Evolutionary conservation across 73 alveolate species (phyloP), one percentile per base, ranked within the genome.

Genomic region (Paramecium primaurelia): DNA sequence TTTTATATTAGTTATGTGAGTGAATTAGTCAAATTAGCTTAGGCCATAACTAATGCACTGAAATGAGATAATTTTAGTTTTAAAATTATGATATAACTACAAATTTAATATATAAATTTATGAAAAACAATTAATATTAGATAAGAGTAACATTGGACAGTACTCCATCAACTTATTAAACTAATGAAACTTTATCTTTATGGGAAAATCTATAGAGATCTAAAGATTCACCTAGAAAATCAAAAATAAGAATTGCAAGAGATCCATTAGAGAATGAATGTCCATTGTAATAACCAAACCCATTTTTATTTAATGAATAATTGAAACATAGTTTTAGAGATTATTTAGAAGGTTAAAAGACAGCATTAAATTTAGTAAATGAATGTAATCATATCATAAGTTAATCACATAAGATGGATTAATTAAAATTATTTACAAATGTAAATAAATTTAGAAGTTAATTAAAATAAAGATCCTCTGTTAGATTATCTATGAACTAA

Each of bases 331-430:
- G 87, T 37, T 73, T 73, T 73, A 73, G 59, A 28, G 87, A 73
- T 14, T 73, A 37, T 73, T 40, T 73, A 18, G 59, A 73, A 37
- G 87, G 87, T 12, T 16, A 73, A 16, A 73, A 73, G 34, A 37
- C 87, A 40, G 87, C 68, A 37, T 25, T 73, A 18, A 40, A 73
- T 73, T 73, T 73, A 22, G 87, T 73, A 73, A 73, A 73, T 73
- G 87, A 73, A 18, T 73, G 87, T 38, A 73, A 73, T 73, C 87
- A 73, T 38, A 73, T 64, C 42, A 64, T 64, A 32, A 64, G 51
- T 32, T 32, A 11, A 64, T 32, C 84, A 25, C 49, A 26, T 64
- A 64, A 64, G 47, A 64, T 32, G 28, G 47, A 64, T 64, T 12
- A 64, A 26, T 54, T 64, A 25, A 64, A 64, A 34, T 64, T 64